Conservation (phyloP, 129 eudicot genomes). For the Dittrichia graveolens region DNA sequence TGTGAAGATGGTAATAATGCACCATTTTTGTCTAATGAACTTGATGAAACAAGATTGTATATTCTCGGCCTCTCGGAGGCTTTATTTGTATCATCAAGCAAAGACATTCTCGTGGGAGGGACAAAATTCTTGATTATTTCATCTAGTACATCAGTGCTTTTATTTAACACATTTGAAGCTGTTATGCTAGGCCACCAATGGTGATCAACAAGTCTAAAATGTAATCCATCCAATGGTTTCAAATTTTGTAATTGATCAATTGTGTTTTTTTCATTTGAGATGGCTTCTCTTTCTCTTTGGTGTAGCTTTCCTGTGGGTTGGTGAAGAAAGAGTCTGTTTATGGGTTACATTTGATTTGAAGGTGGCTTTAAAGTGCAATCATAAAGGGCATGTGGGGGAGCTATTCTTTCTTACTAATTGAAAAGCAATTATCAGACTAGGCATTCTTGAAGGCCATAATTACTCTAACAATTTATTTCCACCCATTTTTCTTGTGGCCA, state of each 20-base stretch:
- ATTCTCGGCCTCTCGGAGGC: constrained; percentile 32
- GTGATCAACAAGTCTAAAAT: constrained; percentile 64
- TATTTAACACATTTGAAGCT: constrained; percentile 42
- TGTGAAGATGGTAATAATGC: constrained; percentile 55
- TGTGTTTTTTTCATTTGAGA: constrained; percentile 62
- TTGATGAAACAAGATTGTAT: constrained; percentile 43
- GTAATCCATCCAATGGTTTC: constrained; percentile 64
- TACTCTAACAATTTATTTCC: constrained; percentile 63
- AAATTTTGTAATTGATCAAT: constrained; percentile 78
- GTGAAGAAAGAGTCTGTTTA: constrained; percentile 51
- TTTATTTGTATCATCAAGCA: constrained; percentile 47
- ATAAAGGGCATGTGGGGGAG: constrained; percentile 48
- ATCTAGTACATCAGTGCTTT: constrained; percentile 51
- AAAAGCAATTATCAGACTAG: constrained; percentile 84
- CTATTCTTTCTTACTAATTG: constrained; percentile 78
- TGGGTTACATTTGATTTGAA: constrained; percentile 51
- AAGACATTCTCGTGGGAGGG: constrained; percentile 57
- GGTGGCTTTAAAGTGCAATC: constrained; percentile 78
- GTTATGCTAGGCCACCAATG: constrained; percentile 91
- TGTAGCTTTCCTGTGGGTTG: constrained; percentile 63
- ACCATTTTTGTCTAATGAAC: constrained; percentile 35
- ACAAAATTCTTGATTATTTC: constrained; percentile 37
- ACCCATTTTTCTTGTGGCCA: constrained; percentile 52
- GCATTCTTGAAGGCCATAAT: constrained; percentile 94
- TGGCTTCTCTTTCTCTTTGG: constrained; percentile 94